A percentile compares a stretch with the other conserved stretches of the same genome.
Evolutionary conservation across 768 basidiomycete genomes (phyloP).

Genomic region (Coprinopsis sp.): DNA sequence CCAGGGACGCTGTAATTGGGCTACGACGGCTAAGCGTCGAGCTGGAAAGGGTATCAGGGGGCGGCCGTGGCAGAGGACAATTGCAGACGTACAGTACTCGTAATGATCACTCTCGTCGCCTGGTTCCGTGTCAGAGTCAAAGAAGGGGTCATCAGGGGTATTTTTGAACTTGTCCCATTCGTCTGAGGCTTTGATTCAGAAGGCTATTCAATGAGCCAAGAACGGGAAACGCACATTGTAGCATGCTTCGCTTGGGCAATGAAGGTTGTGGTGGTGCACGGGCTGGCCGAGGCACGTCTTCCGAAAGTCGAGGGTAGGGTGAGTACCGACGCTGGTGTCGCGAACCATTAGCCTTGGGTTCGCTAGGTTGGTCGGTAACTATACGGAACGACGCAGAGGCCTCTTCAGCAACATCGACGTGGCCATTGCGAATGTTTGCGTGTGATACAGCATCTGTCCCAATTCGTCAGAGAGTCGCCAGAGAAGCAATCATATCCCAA

Average conservation of each 20-base stretch:
- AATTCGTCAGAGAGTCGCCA: neutral
- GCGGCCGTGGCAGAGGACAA: neutral
- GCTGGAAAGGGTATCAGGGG: slow-evolving; percentile 29
- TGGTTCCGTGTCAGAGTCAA: slow-evolving; percentile 70
- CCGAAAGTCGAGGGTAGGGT: slow-evolving; percentile 25
- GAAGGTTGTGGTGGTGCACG: slow-evolving; percentile 14
- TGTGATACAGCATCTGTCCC: no score
- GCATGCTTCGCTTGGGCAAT: slow-evolving; percentile 46
- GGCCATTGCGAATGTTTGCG: no score
- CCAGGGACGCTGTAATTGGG: slow-evolving; percentile 35
- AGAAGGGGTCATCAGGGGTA: slow-evolving; percentile 68
- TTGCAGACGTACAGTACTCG: slow-evolving; percentile 64
- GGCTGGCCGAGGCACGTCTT: slow-evolving; percentile 14
- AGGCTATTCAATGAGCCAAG: slow-evolving; percentile 3
- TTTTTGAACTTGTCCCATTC: slow-evolving; percentile 66
- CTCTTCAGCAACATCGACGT: neutral
- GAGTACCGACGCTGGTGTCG: slow-evolving; percentile 28
- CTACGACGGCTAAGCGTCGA: slow-evolving; percentile 57
- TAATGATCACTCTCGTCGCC: slow-evolving; percentile 59
- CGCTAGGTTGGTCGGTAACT: neutral
- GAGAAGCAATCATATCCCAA: neutral
- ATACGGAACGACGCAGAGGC: neutral
- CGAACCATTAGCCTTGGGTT: neutral
- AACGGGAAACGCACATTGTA: slow-evolving; percentile 52
- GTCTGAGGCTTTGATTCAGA: slow-evolving; percentile 36